Conservation (phyloP, 176 grass and related monocot species). For the Hordeum marinum region DNA sequence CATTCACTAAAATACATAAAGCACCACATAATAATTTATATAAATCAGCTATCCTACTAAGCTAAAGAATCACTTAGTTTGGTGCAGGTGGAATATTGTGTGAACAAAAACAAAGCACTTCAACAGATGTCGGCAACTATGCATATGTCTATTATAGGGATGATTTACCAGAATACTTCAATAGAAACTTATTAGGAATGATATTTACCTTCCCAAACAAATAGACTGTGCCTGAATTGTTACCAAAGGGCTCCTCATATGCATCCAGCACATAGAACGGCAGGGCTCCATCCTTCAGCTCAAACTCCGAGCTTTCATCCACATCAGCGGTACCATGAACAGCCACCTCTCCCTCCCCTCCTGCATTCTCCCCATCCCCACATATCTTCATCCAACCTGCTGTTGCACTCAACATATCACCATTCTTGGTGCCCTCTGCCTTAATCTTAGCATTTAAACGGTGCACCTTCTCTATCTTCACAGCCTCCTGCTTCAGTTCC, state of each 20-base stretch:
- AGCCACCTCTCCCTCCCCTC: constrained; percentile 27
- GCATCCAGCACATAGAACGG: constrained; percentile 96
- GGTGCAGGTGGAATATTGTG: background rate
- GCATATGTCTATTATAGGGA: background rate
- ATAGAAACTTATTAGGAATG: background rate
- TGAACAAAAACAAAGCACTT: constrained; percentile 6
- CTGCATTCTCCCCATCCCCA: constrained; percentile 34
- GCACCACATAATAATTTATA: background rate
- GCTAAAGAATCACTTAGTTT: background rate
- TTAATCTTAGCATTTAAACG: constrained; percentile 64
- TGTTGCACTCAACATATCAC: constrained; percentile 42
- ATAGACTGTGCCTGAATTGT: constrained; percentile 81
- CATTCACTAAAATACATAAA: constrained; percentile 5
- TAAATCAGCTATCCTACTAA: constrained; percentile 2
- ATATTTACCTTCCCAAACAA: constrained; percentile 87
- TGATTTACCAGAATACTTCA: background rate
- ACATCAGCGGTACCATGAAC: constrained; percentile 27
- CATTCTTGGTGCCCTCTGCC: constrained; percentile 35
- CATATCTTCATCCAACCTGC: constrained; percentile 66
- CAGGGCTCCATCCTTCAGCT: constrained; percentile 62
- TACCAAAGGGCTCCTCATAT: constrained; percentile 81
- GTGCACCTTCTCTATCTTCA: constrained; percentile 47
- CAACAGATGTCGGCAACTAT: background rate
- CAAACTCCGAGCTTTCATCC: constrained; percentile 74
- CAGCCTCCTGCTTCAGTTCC: constrained; percentile 21